Evolutionary conservation across 148 eudicot genomes (phyloP), one percentile per base, ranked within the genome.

Genomic region (Silene latifolia): DNA sequence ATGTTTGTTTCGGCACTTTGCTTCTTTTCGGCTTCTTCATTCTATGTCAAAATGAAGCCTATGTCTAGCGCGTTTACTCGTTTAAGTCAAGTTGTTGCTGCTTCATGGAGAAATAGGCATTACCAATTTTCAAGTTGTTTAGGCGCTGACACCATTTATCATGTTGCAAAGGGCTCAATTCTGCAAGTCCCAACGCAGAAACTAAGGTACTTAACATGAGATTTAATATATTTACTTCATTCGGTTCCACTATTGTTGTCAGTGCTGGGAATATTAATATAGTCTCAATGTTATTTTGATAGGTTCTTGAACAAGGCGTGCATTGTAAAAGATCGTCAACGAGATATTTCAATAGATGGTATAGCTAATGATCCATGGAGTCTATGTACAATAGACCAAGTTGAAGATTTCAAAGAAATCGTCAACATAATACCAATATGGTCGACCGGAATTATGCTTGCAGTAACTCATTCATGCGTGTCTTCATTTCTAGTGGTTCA

Each of bases 301-400:
- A 81, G 83, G 73, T 73, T 39, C 57, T 8, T 74, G 15, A 83
- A 83, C 68, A 83, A 83, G 71, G 86, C 83, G 6, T 81, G 86
- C 74, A 63, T 81, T 21, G 53, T 79, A 10, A 73, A 24, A 69
- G 74, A 74, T 66, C 71, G 57, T 8, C 19, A 0, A 35, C 60
- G 53, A 77, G 83, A 81, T 19, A 54, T 81, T 12, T 54, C 67
- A 12, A 12, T 0, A 24, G 75, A 81, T 14, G 80, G 67, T 24
- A 57, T 2, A 32, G 80, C 70, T 0, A 3, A 19, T 1, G 53
- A 81, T 71, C 80, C 80, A 27, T 81, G 83, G 83, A 18, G 67
- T 62, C 53, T 77, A 39, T 77, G 80, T 18, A 77, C 83, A 3
- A 44, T 64, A 2, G 80, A 81, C 11, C 80, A 81, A 77, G 83